phyloP scores from a whole-genome alignment of 352 stramenopile species.

The Plasmopara viticola region DNA sequence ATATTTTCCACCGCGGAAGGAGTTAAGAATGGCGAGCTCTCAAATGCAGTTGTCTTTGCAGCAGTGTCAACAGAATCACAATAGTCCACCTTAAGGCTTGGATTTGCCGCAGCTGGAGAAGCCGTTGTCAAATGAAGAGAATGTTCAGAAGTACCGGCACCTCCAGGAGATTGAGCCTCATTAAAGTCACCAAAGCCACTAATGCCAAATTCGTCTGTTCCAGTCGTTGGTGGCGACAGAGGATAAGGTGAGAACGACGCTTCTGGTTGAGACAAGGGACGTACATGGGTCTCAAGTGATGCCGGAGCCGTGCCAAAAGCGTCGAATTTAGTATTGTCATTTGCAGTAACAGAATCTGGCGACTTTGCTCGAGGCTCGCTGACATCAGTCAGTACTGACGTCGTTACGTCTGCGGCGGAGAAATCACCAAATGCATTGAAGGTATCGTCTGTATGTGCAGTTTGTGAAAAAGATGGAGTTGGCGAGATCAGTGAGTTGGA shows the following conservation, averaged over 20 bases:
- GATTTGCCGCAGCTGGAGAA: slow-evolving; percentile 11
- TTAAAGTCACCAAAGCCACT: slow-evolving; percentile 22
- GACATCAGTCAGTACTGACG: slow-evolving; percentile 6
- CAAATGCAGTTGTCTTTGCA: slow-evolving; percentile 3
- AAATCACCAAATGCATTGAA: slow-evolving; percentile 22
- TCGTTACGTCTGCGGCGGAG: slow-evolving; percentile 1
- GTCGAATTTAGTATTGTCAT: slow-evolving; percentile 13
- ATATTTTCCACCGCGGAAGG: slow-evolving; percentile 6
- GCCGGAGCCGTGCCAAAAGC: slow-evolving; percentile 7
- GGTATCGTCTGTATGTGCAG: slow-evolving; percentile 6
- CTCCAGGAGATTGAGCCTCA: slow-evolving; percentile 5
- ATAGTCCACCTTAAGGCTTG: slow-evolving; percentile 10
- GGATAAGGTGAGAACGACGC: slow-evolving; percentile 13
- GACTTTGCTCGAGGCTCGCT: slow-evolving; percentile 4
- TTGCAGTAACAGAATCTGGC: slow-evolving; percentile 11
- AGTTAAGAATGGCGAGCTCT: slow-evolving; percentile 14
- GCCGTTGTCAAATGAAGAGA: slow-evolving; percentile 9
- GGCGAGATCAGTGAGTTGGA: slow-evolving; percentile 19
- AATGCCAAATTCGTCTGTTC: slow-evolving; percentile 11
- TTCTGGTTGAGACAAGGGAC: slow-evolving; percentile 4
- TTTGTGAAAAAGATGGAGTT: slow-evolving; percentile 15
- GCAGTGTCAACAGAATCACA: slow-evolving; percentile 5
- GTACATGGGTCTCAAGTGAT: slow-evolving; percentile 1
- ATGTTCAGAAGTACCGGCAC: slow-evolving; percentile 5
- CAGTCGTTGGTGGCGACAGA: slow-evolving; percentile 16